Percentiles rank a stretch among this genome's conserved stretches.
Conservation (phyloP, 2,329 filamentous ascomycete genomes). For the Fusarium sp. region DNA sequence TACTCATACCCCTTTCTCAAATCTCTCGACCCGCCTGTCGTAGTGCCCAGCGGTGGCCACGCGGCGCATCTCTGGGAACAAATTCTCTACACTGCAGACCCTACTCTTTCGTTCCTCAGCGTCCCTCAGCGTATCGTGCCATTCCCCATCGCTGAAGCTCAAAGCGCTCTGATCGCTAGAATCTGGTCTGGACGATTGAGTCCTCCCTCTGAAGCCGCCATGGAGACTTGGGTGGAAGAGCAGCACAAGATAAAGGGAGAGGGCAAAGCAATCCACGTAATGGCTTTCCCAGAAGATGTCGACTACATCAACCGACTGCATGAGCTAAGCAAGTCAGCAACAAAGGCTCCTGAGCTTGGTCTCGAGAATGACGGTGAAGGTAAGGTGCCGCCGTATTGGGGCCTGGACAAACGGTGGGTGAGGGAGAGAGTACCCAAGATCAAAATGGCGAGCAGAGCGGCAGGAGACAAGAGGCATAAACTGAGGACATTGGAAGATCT, state of each 20-base stretch:
- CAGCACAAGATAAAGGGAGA: conserved; percentile 64
- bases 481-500: conserved; percentile 54
- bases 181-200: conserved; percentile 72
- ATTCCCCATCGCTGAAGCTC: conserved; percentile 77
- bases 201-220: conserved; percentile 66
- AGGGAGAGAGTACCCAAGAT: conserved; percentile 57
- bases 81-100: conserved; percentile 73
- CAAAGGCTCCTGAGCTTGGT: conserved; percentile 42
- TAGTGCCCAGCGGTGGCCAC: conserved; percentile 71
- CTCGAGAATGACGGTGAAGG: conserved; percentile 55
- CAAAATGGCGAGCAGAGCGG: conserved; percentile 54
- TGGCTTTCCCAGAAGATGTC: conserved; percentile 65
- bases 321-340: conserved; percentile 60
- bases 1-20: conserved; percentile 81
- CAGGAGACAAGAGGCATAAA: conserved; percentile 53
- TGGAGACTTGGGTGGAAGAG: conserved; percentile 71
- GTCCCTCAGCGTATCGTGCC: conserved; percentile 78
- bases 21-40: conserved; percentile 59
- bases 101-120: conserved; percentile 74
- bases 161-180: conserved; percentile 74
- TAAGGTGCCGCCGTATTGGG: conserved; percentile 57
- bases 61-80: conserved; percentile 79
- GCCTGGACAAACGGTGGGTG: conserved; percentile 55
- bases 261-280: conserved; percentile 56
- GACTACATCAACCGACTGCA: conserved; percentile 71